phyloP scores from a whole-genome alignment of 805 yeast species.

The Ogataea ganodermae region DNA sequence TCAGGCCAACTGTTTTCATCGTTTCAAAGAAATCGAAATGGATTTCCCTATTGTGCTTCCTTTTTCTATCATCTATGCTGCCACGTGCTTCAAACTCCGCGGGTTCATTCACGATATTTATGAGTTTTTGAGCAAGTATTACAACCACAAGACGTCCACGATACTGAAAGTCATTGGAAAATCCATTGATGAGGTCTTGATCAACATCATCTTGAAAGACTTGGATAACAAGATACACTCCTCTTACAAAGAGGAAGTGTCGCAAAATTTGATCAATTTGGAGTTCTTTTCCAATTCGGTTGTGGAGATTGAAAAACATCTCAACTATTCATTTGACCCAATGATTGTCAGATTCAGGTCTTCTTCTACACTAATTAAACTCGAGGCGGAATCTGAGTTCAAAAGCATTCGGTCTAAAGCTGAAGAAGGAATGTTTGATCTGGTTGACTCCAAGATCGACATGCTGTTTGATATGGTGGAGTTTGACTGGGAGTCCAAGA shows the following conservation, averaged over 20 bases:
- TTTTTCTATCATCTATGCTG: conserved; percentile 85
- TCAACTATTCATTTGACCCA: conserved; percentile 36
- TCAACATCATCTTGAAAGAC: conserved; percentile 63
- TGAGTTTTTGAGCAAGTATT: conserved; percentile 65
- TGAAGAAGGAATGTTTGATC: conserved; percentile 75
- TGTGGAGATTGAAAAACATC: conserved; percentile 57
- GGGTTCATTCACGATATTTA: conserved; percentile 63
- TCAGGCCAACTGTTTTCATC: conserved; percentile 42
- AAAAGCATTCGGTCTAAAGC: conserved; percentile 64
- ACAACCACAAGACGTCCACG: conserved; percentile 61
- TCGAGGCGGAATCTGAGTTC: conserved; percentile 48
- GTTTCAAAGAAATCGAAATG: conserved; percentile 27
- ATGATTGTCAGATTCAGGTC: conserved; percentile 38
- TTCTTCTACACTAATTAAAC: conserved; percentile 34
- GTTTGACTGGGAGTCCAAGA: conserved; percentile 74
- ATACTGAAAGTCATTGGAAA: conserved; percentile 60
- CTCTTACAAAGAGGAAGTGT: conserved; percentile 82
- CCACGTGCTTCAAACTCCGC: conserved; percentile 76
- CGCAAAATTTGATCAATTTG: conserved; percentile 85
- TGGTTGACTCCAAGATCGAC: conserved; percentile 78
- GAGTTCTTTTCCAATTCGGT: conserved; percentile 84
- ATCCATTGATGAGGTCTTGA: conserved; percentile 69
- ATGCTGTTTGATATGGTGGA: conserved; percentile 83
- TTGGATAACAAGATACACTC: conserved; percentile 63
- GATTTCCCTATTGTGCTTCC: conserved; percentile 70